phyloP scores from a whole-genome alignment of 1,139 yeast genomes.

The Torulaspora pretoriensis region DNA sequence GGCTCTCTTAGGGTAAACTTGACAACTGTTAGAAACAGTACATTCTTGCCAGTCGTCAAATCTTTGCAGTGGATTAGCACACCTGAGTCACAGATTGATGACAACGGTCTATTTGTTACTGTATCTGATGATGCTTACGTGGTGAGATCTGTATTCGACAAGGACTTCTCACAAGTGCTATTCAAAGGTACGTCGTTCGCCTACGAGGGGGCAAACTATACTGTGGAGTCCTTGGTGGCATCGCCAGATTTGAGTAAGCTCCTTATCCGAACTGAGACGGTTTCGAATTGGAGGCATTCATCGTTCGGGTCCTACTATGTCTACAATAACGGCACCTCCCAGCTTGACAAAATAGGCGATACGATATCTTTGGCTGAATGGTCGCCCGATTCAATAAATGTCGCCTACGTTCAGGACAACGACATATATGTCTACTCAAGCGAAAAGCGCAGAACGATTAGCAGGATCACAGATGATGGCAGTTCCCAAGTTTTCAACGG shows the following conservation, averaged over 20 bases:
- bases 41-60: constrained; percentile 47
- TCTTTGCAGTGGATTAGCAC: constrained; percentile 66
- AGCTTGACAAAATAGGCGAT: constrained; percentile 33
- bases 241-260: constrained; percentile 62
- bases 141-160: constrained; percentile 42
- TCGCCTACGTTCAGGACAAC: constrained; percentile 69
- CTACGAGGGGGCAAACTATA: constrained; percentile 41
- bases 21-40: constrained; percentile 44
- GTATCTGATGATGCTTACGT: constrained; percentile 30
- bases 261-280: constrained; percentile 51
- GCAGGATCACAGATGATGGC: constrained; percentile 52
- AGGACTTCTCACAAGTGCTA: constrained; percentile 43
- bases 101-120: constrained; percentile 39
- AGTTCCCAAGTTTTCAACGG: constrained; percentile 75
- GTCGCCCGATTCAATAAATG: constrained; percentile 67
- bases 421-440: constrained; percentile 54
- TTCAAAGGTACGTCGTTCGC: constrained; percentile 48
- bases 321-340: constrained; percentile 41
- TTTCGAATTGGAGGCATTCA: constrained; percentile 82
- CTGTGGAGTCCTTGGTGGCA: constrained; percentile 52
- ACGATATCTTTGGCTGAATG: constrained; percentile 57
- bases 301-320: constrained; percentile 68
- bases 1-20: constrained; percentile 37
- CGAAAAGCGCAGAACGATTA: constrained; percentile 36
- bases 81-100: constrained; percentile 38